Conservation (phyloP, 495 filamentous ascomycete species). For the Penicillium alfredii region DNA sequence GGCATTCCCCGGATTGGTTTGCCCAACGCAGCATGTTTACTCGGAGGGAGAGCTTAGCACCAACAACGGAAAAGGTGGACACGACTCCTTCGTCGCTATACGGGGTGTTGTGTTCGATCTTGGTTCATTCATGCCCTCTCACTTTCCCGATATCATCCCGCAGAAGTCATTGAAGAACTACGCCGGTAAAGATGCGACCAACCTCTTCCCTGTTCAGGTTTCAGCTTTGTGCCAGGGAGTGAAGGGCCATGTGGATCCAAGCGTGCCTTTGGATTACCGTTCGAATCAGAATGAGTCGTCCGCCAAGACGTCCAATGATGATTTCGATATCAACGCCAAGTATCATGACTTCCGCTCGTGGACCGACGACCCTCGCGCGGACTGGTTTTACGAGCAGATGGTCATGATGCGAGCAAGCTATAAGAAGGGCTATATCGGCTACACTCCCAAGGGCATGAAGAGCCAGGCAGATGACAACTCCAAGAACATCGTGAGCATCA, state of each 20-base stretch:
- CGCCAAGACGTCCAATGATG: slow-evolving; percentile 55
- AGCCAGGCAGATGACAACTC: slow-evolving; percentile 56
- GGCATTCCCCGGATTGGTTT: slow-evolving; percentile 80
- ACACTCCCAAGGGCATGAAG: slow-evolving; percentile 68
- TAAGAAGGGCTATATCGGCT: slow-evolving; percentile 85
- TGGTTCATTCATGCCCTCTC: slow-evolving; percentile 61
- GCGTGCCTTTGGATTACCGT: slow-evolving; percentile 76
- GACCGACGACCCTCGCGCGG: slow-evolving; percentile 72
- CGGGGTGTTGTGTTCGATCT: slow-evolving; percentile 88
- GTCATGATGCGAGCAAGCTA: slow-evolving; percentile 66
- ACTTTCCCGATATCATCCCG: slow-evolving; percentile 75
- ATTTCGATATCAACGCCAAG: slow-evolving; percentile 61
- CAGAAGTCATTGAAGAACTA: slow-evolving; percentile 65
- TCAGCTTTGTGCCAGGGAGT: slow-evolving; percentile 82
- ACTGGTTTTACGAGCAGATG: slow-evolving; percentile 91
- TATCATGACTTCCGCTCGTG: slow-evolving; percentile 93
- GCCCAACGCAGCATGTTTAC: slow-evolving; percentile 84
- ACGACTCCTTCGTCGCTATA: slow-evolving; percentile 65
- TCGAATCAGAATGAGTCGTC: slow-evolving; percentile 64
- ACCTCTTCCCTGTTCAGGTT: slow-evolving; percentile 90
- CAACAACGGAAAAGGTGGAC: slow-evolving; percentile 65
- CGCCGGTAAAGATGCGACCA: slow-evolving; percentile 77
- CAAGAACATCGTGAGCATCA: slow-evolving; percentile 69
- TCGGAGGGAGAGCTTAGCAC: slow-evolving; percentile 68
- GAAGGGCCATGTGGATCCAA: slow-evolving; percentile 56